These are phyloP conservation scores for Cantharellus anzutake DNA, from an alignment of 768 basidiomycete genomes.

Conservation along the genomic window DNA sequence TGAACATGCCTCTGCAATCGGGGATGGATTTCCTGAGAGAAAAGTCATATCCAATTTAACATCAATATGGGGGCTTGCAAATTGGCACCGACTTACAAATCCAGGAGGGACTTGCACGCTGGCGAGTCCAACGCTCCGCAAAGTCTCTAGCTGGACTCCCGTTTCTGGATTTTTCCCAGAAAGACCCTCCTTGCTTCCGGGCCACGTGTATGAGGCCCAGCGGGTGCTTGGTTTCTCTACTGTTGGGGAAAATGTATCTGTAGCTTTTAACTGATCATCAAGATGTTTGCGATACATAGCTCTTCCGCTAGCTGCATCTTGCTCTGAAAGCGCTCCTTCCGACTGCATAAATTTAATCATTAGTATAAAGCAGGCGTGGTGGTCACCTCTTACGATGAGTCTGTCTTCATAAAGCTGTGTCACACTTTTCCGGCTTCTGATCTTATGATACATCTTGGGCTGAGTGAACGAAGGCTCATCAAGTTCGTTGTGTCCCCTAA, in stretches of 20 bases:
- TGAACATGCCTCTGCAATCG: slow-evolving; percentile 66
- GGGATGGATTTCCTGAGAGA: slow-evolving; percentile 49
- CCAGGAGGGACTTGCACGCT: slow-evolving; percentile 40
- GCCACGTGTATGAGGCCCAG: slow-evolving; percentile 48
- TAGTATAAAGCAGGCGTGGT: slow-evolving; percentile 1
- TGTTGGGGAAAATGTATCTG: slow-evolving; percentile 28
- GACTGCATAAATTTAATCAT: not conserved
- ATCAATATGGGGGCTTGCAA: not conserved
- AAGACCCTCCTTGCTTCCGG: slow-evolving; percentile 33
- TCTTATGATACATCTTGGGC: slow-evolving; percentile 82
- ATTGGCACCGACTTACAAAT: slow-evolving; percentile 34
- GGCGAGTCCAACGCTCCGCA: slow-evolving; percentile 41
- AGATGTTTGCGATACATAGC: slow-evolving; percentile 40
- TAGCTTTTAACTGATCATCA: slow-evolving; percentile 35
- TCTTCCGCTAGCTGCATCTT: slow-evolving; percentile 33
- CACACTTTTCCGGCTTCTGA: slow-evolving; percentile 54
- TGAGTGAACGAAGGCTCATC: slow-evolving; percentile 77
- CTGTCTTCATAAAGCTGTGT: slow-evolving; percentile 68
- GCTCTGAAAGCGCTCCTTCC: too few species aligned
- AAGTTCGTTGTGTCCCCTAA: slow-evolving; percentile 74
- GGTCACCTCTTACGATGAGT: slow-evolving; percentile 34
- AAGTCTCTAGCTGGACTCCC: slow-evolving; percentile 33
- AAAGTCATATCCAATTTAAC: not conserved
- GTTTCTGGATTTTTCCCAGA: slow-evolving; percentile 35
- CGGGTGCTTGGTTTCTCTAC: slow-evolving; percentile 42